Conservation (phyloP, 768 basidiomycete genomes). For the Grammothele lineata region DNA sequence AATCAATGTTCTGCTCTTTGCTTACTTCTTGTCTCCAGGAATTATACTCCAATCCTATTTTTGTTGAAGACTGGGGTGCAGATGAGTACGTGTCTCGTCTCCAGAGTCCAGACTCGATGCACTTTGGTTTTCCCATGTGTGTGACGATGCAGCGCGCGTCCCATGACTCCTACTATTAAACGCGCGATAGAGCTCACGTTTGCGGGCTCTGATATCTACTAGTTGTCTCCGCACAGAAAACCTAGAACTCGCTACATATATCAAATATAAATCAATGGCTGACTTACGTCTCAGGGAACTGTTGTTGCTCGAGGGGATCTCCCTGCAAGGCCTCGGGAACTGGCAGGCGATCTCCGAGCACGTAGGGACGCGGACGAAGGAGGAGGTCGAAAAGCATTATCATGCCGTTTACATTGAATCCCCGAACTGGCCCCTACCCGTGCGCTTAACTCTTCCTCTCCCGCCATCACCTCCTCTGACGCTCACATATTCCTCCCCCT, state of each 20-base stretch:
- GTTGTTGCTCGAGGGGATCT: constrained; percentile 81
- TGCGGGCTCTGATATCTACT: too few relatives aligned
- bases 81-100: constrained; percentile 75
- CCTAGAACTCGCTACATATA: too few relatives aligned
- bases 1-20: constrained; percentile 3
- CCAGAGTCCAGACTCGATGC: not conserved
- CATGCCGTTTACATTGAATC: constrained; percentile 75
- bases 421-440: constrained; percentile 75
- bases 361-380: constrained; percentile 89
- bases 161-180: too few relatives aligned
- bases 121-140: too few relatives aligned
- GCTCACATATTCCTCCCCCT: constrained; percentile 9
- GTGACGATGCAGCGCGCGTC: too few relatives aligned
- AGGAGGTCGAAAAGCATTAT: constrained; percentile 93
- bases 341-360: constrained; percentile 97
- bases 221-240: too few relatives aligned
- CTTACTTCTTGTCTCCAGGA: constrained; percentile 49
- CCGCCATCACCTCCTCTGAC: not conserved
- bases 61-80: constrained; percentile 93
- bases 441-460: constrained; percentile 34
- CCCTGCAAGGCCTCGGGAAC: constrained; percentile 87
- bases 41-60: constrained; percentile 95
- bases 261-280: too few relatives aligned
- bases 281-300: constrained; percentile 60
- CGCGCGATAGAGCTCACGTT: too few relatives aligned